Evolutionary conservation across 169 alveolate species (phyloP).

Genomic region (Cryptosporidium xiaoi): DNA sequence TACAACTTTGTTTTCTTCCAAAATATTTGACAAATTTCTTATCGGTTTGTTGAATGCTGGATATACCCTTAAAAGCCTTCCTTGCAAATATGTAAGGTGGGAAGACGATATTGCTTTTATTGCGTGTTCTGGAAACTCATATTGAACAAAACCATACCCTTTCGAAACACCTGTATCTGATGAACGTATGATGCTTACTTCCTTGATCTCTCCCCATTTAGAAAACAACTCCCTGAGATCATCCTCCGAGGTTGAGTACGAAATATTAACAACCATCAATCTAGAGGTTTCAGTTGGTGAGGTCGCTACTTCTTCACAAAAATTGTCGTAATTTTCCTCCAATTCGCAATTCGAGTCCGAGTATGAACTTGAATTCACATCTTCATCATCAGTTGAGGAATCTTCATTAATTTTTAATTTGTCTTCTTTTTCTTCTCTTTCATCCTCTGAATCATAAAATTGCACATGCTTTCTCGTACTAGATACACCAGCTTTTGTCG

Average conservation of each 20-base stretch:
- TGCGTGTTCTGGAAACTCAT: slow-evolving; percentile 83
- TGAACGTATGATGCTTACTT: slow-evolving; percentile 74
- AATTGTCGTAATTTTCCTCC: slow-evolving; percentile 65
- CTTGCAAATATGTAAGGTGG: slow-evolving; percentile 79
- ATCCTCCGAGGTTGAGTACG: slow-evolving; percentile 89
- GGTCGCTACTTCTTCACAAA: slow-evolving; percentile 34
- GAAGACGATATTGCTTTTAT: slow-evolving; percentile 79
- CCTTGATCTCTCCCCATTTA: slow-evolving; percentile 75
- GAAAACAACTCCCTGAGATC: slow-evolving; percentile 83
- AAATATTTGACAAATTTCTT: slow-evolving; percentile 71
- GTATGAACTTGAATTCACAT: slow-evolving; percentile 73
- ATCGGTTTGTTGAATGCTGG: slow-evolving; percentile 75
- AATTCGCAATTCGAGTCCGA: slow-evolving; percentile 44
- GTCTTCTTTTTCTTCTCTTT: slow-evolving; percentile 48
- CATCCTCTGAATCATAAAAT: slow-evolving; percentile 54
- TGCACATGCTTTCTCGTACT: slow-evolving; percentile 68
- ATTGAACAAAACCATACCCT: slow-evolving; percentile 85
- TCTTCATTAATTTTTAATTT: slow-evolving; percentile 75
- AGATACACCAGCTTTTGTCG: slow-evolving; percentile 69
- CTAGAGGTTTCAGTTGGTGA: slow-evolving; percentile 80
- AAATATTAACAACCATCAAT: slow-evolving; percentile 87
- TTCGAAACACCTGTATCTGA: slow-evolving; percentile 74
- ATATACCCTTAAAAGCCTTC: slow-evolving; percentile 78
- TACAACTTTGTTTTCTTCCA: slow-evolving; percentile 80
- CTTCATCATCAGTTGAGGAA: slow-evolving; percentile 68